phyloP scores from a whole-genome alignment of 768 basidiomycete species.

The Phylloporus rhodoxanthus region DNA sequence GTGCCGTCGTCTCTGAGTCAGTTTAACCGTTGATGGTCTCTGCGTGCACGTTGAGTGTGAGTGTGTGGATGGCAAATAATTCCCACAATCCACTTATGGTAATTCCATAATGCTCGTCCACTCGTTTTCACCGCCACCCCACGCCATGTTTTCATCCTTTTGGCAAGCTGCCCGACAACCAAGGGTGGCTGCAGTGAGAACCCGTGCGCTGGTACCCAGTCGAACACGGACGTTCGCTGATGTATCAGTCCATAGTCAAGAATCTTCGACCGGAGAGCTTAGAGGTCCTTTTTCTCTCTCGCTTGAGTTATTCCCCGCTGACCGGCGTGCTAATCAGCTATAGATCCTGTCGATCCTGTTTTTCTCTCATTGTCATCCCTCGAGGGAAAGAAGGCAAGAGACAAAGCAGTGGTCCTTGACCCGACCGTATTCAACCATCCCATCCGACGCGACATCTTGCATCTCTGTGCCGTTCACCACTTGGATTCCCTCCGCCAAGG shows the following conservation, averaged over 20 bases:
- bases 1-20: slow-evolving; percentile 25
- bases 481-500: slow-evolving; percentile 88
- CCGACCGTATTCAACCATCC: slow-evolving; percentile 85
- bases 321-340: slow-evolving; percentile 24
- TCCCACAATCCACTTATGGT: slow-evolving; percentile 25
- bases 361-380: slow-evolving; percentile 60
- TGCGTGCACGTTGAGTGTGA: neutral
- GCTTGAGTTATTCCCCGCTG: slow-evolving; percentile 6
- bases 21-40: slow-evolving; percentile 25
- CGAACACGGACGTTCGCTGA: slow-evolving; percentile 11
- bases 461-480: slow-evolving; percentile 85
- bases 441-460: slow-evolving; percentile 86
- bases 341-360: slow-evolving; percentile 42
- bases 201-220: neutral
- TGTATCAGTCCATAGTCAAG: slow-evolving; percentile 3
- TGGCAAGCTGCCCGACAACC: slow-evolving; percentile 14
- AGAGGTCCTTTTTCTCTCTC: slow-evolving; percentile 15
- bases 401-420: slow-evolving; percentile 58
- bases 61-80: slow-evolving; percentile 3
- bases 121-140: neutral
- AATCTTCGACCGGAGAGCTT: neutral
- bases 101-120: neutral
- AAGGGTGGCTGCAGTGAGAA: neutral
- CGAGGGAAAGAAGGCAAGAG: slow-evolving; percentile 36
- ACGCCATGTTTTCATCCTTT: slow-evolving; percentile 17